A percentile compares a stretch with the other conserved stretches of the same genome.
These are phyloP conservation scores for Nymphaea thermarum DNA, from an alignment of 164 flowering plant species.

Conservation along the genomic window DNA sequence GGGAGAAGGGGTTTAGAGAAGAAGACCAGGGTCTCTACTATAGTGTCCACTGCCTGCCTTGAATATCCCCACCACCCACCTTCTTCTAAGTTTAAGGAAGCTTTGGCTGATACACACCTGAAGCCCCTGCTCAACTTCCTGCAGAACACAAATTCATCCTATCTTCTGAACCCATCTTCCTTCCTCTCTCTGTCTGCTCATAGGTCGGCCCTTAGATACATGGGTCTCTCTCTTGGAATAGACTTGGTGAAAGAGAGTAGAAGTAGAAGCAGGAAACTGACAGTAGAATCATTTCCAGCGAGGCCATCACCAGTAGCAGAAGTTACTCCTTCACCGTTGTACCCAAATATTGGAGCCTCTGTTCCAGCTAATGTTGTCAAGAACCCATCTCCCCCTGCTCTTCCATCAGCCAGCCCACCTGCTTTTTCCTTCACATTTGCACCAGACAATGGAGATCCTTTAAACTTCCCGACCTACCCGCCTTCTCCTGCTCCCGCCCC, in stretches of 20 bases:
- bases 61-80: constrained; percentile 1
- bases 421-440: constrained; percentile 11
- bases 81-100: constrained; percentile 14
- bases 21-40: constrained; percentile 48
- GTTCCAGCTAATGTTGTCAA: constrained; percentile 28
- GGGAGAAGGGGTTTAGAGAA: constrained; percentile 65
- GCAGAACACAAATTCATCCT: constrained; percentile 35
- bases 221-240: constrained; percentile 26
- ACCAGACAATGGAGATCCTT: constrained; percentile 5
- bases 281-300: constrained; percentile 41
- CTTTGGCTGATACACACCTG: constrained; percentile 18
- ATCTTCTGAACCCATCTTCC: constrained; percentile 14
- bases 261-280: constrained; percentile 41
- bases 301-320: constrained; percentile 56
- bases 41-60: constrained; percentile 36
- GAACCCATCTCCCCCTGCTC: constrained; percentile 34
- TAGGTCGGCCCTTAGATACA: constrained; percentile 22
- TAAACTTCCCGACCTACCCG: constrained; percentile 6
- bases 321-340: constrained; percentile 24
- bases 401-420: constrained; percentile 15
- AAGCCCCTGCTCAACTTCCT: constrained; percentile 45
- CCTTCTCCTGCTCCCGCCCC: constrained; percentile 14
- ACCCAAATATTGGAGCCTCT: constrained; percentile 33
- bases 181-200: constrained; percentile 21
- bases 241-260: constrained; percentile 14